These are phyloP conservation scores for Halteria grandinella DNA, from an alignment of 73 alveolate species.

Conservation along the genomic window DNA sequence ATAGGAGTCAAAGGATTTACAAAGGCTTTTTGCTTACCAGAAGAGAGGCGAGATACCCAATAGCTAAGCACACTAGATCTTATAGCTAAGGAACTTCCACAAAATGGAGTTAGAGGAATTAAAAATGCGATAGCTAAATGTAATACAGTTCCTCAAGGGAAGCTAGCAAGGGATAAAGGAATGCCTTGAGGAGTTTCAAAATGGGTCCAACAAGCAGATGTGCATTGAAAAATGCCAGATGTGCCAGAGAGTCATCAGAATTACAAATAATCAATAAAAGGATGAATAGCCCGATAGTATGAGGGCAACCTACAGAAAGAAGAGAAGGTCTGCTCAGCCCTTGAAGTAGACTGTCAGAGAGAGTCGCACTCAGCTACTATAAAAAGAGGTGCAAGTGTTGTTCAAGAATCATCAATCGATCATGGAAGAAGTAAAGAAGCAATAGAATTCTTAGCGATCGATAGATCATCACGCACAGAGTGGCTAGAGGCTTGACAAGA, in stretches of 20 bases:
- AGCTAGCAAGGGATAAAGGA: background rate
- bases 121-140: background rate
- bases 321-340: background rate
- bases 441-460: no score
- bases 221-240: slow-evolving; percentile 14
- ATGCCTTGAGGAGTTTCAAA: background rate
- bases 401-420: background rate
- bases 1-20: slow-evolving; percentile 14
- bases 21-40: slow-evolving; percentile 25
- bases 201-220: background rate
- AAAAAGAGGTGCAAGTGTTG: background rate
- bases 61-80: background rate
- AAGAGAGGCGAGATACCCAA: background rate
- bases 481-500: no score
- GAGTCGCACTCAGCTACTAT: background rate
- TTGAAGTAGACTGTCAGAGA: background rate
- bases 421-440: background rate
- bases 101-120: slow-evolving; percentile 14
- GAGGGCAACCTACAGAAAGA: background rate
- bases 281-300: background rate
- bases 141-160: slow-evolving; percentile 6
- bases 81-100: slow-evolving; percentile 7
- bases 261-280: background rate
- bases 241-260: slow-evolving; percentile 23
- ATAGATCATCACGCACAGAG: no score